Percentiles rank a stretch among this genome's conserved stretches.
Conservation (phyloP, 75 land plant species). For the Isoetes taiwanensis region DNA sequence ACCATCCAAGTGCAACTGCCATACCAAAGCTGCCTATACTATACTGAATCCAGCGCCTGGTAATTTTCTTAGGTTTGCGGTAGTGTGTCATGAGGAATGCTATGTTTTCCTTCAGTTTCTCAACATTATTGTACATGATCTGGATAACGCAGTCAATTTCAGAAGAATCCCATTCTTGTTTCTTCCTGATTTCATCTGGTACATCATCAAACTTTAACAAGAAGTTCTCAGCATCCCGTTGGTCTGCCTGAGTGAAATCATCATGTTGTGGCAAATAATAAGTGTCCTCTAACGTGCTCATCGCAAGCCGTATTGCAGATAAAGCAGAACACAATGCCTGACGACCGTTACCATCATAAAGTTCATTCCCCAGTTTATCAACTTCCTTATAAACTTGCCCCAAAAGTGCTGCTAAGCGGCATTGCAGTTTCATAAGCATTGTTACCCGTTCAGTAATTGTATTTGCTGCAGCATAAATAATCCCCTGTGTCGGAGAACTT, state of each 20-base stretch:
- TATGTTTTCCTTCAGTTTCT: constrained; percentile 35
- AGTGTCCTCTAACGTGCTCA: constrained; percentile 40
- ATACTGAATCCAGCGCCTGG: constrained; percentile 58
- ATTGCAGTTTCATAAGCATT: constrained; percentile 33
- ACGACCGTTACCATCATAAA: constrained; percentile 19
- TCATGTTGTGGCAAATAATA: constrained; percentile 23
- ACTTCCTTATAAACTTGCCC: constrained; percentile 64
- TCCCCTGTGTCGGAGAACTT: constrained; percentile 32
- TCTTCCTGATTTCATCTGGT: constrained; percentile 42
- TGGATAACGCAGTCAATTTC: constrained; percentile 43
- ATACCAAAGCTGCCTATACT: constrained; percentile 65
- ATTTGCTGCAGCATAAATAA: constrained; percentile 37
- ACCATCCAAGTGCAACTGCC: constrained; percentile 59
- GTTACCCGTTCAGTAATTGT: constrained; percentile 46
- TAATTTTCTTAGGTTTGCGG: constrained; percentile 50
- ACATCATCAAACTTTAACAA: constrained; percentile 35
- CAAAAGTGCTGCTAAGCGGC: constrained; percentile 46
- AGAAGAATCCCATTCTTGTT: constrained; percentile 46
- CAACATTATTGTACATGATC: constrained; percentile 38
- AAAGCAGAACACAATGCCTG: constrained; percentile 32
- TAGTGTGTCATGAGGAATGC: constrained; percentile 36
- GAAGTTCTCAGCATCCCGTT: neutral
- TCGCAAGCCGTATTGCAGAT: constrained; percentile 28
- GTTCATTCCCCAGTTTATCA: constrained; percentile 36
- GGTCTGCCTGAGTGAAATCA: neutral